Conservation (phyloP, 495 filamentous ascomycete genomes). For the Penicillium salamii region DNA sequence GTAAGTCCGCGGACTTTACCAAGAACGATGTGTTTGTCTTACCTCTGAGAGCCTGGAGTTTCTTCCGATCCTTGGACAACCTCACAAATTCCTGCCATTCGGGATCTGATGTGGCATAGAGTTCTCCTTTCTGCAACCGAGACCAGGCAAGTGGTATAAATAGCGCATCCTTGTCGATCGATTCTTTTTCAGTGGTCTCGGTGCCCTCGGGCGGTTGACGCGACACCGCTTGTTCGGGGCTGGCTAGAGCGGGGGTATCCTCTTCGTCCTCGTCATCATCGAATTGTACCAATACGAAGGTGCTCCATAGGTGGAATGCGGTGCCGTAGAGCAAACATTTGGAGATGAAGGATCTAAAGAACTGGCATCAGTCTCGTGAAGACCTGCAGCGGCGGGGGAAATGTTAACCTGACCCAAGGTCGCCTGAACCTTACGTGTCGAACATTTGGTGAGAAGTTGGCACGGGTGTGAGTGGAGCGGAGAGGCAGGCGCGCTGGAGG, state of each 20-base stretch:
- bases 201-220: not conserved
- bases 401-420: constrained; percentile 39
- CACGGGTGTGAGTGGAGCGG: constrained; percentile 15
- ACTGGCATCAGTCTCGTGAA: constrained; percentile 5
- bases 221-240: not conserved
- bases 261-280: constrained; percentile 30
- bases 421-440: constrained; percentile 38
- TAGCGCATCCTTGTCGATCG: constrained; percentile 36
- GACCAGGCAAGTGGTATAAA: constrained; percentile 66
- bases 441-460: constrained; percentile 17
- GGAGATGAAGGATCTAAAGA: constrained; percentile 29
- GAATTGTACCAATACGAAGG: constrained; percentile 39
- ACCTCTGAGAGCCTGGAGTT: constrained; percentile 51
- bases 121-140: constrained; percentile 45
- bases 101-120: constrained; percentile 61
- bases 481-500: constrained; percentile 20
- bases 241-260: constrained; percentile 11
- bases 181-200: constrained; percentile 23
- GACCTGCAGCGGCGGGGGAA: too few species aligned
- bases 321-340: constrained; percentile 32
- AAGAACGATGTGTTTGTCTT: constrained; percentile 8
- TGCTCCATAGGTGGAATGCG: constrained; percentile 39
- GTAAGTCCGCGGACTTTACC: constrained; percentile 11
- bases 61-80: constrained; percentile 50
- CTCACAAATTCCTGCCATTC: constrained; percentile 68